Evolutionary conservation across 495 filamentous ascomycete genomes (phyloP).

Genomic region (Neurospora pannonica): DNA sequence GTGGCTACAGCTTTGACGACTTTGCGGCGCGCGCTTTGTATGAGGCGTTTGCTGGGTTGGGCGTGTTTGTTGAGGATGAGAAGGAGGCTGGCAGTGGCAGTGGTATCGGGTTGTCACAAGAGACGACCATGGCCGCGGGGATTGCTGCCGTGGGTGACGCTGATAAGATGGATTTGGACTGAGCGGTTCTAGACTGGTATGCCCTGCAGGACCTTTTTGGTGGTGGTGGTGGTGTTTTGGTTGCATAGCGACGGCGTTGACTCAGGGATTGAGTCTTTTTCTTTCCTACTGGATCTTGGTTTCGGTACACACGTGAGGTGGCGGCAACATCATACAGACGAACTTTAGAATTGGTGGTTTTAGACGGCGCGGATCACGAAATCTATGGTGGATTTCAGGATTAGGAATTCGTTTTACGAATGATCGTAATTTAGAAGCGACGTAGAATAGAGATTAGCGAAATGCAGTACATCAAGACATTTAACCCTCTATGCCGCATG

Average conservation of each 20-base stretch:
- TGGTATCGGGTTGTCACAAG: slow-evolving; percentile 15
- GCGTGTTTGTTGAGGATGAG: slow-evolving; percentile 73
- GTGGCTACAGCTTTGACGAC: slow-evolving; percentile 73
- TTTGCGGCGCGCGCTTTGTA: slow-evolving; percentile 72
- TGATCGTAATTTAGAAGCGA: not conserved
- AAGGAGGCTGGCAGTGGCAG: slow-evolving; percentile 30
- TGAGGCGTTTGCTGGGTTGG: slow-evolving; percentile 85
- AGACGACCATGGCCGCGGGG: slow-evolving; percentile 23
- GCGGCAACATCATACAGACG: not conserved
- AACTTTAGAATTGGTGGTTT: not conserved
- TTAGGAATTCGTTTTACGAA: not conserved
- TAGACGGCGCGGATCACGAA: not conserved
- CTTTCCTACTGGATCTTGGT: not conserved
- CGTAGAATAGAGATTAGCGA: not conserved
- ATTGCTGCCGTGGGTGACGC: slow-evolving; percentile 23
- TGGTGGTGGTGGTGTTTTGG: not conserved
- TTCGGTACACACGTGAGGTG: not conserved
- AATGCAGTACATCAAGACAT: not conserved
- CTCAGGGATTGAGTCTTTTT: not conserved
- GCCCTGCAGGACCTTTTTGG: not conserved
- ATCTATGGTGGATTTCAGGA: not conserved
- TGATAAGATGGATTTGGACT: slow-evolving; percentile 37
- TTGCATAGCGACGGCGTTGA: slow-evolving; percentile 20
- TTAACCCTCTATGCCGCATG: not conserved
- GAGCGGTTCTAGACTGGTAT: slow-evolving; percentile 3